Conservation (phyloP, 441 rosid species). For the Kokia cookei region DNA sequence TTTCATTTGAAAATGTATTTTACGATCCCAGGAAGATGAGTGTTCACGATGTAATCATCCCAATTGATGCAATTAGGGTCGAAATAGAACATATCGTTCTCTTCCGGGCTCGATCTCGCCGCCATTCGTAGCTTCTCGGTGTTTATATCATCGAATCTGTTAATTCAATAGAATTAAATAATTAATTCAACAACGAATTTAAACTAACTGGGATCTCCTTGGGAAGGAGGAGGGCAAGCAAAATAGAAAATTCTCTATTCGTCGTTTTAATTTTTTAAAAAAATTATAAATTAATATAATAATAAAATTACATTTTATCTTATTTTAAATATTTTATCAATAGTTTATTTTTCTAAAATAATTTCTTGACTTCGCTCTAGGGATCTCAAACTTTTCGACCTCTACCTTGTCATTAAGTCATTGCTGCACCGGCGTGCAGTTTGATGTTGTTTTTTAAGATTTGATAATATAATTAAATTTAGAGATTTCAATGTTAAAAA, state of each 20-base stretch:
- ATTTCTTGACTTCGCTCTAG: no score
- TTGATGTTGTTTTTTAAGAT: neutral
- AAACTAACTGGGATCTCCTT: no score
- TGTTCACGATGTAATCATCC: slow-evolving; percentile 27
- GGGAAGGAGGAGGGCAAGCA: no score
- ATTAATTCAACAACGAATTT: no score
- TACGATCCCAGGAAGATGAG: slow-evolving; percentile 34
- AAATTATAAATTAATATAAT: no score
- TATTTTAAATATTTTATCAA: no score
- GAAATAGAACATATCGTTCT: slow-evolving; percentile 27
- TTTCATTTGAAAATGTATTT: slow-evolving; percentile 29
- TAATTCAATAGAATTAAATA: neutral
- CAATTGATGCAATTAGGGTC: slow-evolving; percentile 32
- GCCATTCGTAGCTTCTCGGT: slow-evolving; percentile 25
- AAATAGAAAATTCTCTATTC: no score
- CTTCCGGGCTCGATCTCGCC: slow-evolving; percentile 13
- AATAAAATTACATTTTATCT: no score
- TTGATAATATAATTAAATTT: neutral
- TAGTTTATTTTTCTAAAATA: no score
- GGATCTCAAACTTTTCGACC: no score
- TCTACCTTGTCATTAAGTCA: no score
- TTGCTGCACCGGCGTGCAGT: neutral
- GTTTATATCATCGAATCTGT: slow-evolving; percentile 29
- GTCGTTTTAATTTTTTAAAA: no score
- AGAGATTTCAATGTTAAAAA: neutral